Evolutionary conservation across 2,329 filamentous ascomycete species (phyloP).

Genomic region (Calonectria hongkongensis): DNA sequence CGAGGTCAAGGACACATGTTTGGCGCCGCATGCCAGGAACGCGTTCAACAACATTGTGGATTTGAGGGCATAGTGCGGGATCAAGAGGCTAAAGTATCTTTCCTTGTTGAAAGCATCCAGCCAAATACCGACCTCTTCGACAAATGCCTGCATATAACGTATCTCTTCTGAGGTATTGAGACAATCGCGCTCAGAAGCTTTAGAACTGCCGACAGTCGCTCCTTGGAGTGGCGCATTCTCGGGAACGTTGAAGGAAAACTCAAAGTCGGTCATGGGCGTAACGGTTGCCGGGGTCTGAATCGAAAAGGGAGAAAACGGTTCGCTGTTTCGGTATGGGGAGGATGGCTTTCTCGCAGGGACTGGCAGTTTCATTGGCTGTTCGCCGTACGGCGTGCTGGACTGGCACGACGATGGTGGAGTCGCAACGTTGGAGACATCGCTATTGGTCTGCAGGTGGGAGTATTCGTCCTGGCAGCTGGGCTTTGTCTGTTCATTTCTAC

Average conservation of each 20-base stretch:
- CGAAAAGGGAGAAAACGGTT: conserved; percentile 63
- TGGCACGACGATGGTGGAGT: conserved; percentile 50
- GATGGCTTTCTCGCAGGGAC: conserved; percentile 39
- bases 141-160: conserved; percentile 93
- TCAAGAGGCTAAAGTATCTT: conserved; percentile 88
- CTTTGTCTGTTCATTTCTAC: not conserved
- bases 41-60: conserved; percentile 94
- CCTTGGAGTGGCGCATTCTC: conserved; percentile 33
- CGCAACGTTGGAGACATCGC: conserved; percentile 52
- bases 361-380: conserved; percentile 40
- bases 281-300: conserved; percentile 60
- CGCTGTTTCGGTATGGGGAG: conserved; percentile 54
- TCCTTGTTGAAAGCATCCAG: conserved; percentile 93
- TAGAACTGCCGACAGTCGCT: conserved; percentile 13
- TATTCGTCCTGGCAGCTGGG: conserved; percentile 35
- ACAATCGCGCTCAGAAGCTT: conserved; percentile 70
- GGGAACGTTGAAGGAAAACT: conserved; percentile 59
- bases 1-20: conserved; percentile 84
- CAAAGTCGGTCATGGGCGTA: conserved; percentile 61
- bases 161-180: conserved; percentile 86
- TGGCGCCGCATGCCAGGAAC: conserved; percentile 90
- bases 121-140: conserved; percentile 92
- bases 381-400: conserved; percentile 41
- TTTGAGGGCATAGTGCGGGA: conserved; percentile 88
- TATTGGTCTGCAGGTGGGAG: conserved; percentile 34